Evolutionary conservation across 495 filamentous ascomycete genomes (phyloP).

Genomic region (Penicillium chermesinum): DNA sequence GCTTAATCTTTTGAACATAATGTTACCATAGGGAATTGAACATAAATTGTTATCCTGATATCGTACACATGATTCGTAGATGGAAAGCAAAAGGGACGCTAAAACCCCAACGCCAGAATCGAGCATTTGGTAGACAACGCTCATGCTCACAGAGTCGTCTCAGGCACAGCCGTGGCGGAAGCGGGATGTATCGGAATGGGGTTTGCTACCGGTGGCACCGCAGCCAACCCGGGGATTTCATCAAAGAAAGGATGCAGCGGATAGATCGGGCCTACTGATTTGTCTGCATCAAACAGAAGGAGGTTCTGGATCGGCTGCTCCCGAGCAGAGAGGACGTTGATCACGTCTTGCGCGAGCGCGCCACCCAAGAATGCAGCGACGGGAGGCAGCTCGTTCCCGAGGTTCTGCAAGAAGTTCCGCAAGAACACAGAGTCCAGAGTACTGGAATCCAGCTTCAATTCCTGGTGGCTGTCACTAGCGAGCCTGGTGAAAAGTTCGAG

Average conservation of each 20-base stretch:
- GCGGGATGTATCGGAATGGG: conserved; percentile 23
- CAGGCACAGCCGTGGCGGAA: background rate
- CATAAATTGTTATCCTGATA: conserved; percentile 1
- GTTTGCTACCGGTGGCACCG: conserved; percentile 28
- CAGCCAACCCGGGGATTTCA: conserved; percentile 25
- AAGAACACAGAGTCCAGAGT: conserved; percentile 75
- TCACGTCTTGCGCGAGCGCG: conserved; percentile 89
- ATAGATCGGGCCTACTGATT: conserved; percentile 70
- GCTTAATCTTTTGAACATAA: conserved; percentile 4
- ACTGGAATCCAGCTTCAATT: conserved; percentile 69
- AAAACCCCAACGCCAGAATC: background rate
- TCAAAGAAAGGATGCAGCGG: conserved; percentile 68
- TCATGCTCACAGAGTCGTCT: background rate
- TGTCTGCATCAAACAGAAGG: conserved; percentile 83
- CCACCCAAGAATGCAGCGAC: conserved; percentile 88
- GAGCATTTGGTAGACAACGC: background rate
- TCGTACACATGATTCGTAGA: conserved; percentile 8
- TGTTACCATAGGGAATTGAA: background rate
- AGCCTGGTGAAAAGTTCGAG: conserved; percentile 68
- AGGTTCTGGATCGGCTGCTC: conserved; percentile 97
- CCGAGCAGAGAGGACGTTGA: conserved; percentile 83
- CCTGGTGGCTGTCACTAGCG: conserved; percentile 66
- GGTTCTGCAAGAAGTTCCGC: conserved; percentile 74
- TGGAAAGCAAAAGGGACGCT: background rate
- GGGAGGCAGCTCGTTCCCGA: conserved; percentile 76